These are phyloP conservation scores for Calcarisporium arbuscula DNA, from an alignment of 2,329 filamentous ascomycete genomes.

Conservation along the genomic window DNA sequence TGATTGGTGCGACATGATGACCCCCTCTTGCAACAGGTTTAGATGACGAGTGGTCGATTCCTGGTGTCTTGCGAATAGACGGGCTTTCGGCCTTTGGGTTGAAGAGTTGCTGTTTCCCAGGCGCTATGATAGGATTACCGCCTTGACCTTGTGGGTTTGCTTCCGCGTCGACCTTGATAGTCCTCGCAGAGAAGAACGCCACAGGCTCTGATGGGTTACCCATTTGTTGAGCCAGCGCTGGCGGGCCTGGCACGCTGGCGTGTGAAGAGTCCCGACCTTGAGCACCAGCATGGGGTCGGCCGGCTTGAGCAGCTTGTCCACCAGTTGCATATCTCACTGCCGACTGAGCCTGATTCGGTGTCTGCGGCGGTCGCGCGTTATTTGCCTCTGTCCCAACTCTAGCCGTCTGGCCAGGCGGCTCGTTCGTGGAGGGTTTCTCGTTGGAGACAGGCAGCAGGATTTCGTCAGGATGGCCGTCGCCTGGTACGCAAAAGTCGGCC, in stretches of 20 bases:
- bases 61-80: slow-evolving; percentile 82
- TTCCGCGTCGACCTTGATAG: slow-evolving; percentile 34
- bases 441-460: slow-evolving; percentile 45
- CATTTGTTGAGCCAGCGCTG: slow-evolving; percentile 17
- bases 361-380: slow-evolving; percentile 22
- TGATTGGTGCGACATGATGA: slow-evolving; percentile 43
- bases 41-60: slow-evolving; percentile 74
- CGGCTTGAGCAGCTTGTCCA: slow-evolving; percentile 15
- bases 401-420: slow-evolving; percentile 9
- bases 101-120: slow-evolving; percentile 47
- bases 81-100: slow-evolving; percentile 73
- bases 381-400: slow-evolving; percentile 13
- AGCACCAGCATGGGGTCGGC: slow-evolving; percentile 13
- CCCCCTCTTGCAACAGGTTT: slow-evolving; percentile 60
- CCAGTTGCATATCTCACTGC: slow-evolving; percentile 15
- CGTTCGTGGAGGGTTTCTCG: slow-evolving; percentile 15
- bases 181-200: slow-evolving; percentile 66
- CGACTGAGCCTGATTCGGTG: slow-evolving; percentile 23
- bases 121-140: slow-evolving; percentile 28
- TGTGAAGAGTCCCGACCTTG: slow-evolving; percentile 11
- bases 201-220: slow-evolving; percentile 33
- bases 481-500: slow-evolving; percentile 64
- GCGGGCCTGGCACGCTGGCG: slow-evolving; percentile 21
- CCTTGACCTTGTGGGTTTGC: slow-evolving; percentile 41
- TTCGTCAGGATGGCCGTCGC: slow-evolving; percentile 71